Base-by-base conservation (phyloP, 768 basidiomycete species). In the Calocybe cyanea region DNA sequence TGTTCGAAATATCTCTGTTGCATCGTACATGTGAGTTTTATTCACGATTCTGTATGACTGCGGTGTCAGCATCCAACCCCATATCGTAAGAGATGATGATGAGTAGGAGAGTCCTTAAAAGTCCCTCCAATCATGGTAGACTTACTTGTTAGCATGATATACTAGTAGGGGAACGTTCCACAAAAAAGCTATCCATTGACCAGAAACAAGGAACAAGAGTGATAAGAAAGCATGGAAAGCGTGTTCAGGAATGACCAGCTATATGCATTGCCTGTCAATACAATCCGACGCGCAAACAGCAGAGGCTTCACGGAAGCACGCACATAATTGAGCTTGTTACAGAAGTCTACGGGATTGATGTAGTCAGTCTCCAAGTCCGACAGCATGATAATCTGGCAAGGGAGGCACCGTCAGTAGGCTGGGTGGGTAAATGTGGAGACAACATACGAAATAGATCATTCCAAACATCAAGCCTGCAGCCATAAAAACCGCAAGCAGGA, bases 331-430 rank as follows among this genome's bases (percentile, higher is more conserved):
- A 98, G 84, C 75, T 95, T 97, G 71, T 98, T 97, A 73, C 96
- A 98, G 23, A 98, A 83, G 68, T 99, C 96, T 80, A 99, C 97
- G 41, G 96, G 96, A 69, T 99, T 99, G 76, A 98, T 94, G 72
- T 97, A 98, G 78, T 96, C 93, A 75, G 92, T 95, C 70, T 97
- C 95, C 62, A 98, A 74, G 72, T 98, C 96, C 39, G 93, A 96
- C 75, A 97, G 97, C 95, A 97, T 98, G 75, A 99, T 98, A 60
- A 99, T 97, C 95, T 98, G 56, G 36, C 19, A 28, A 11, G 11
- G 25, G 25, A 28, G 11, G 6, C 25, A 11, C 25, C 25, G 11
- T 28, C 25, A 28, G 25, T 11, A 11, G 25, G 25, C 25, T 28
- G 5, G 5, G 25, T 28, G 25, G 25, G n/a, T n/a, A n/a, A 28